Evolutionary conservation across 768 basidiomycete genomes (phyloP).

Genomic region (Mycena vulgaris): DNA sequence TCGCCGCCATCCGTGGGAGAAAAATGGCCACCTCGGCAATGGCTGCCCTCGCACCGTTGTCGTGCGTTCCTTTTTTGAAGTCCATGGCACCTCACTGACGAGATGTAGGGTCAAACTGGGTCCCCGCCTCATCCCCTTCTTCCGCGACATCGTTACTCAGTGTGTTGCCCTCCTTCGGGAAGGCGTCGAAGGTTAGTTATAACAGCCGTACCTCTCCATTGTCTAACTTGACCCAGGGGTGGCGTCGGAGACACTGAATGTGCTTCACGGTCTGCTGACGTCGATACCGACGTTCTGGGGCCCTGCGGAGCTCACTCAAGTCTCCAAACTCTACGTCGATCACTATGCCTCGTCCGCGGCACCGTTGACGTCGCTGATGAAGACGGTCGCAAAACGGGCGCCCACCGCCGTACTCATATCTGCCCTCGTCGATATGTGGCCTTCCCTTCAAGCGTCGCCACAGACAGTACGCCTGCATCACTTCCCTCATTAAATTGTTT

Average conservation of each 20-base stretch:
- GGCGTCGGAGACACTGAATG: conserved; percentile 55
- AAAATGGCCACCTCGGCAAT: conserved; percentile 61
- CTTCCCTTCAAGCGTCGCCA: conserved; percentile 49
- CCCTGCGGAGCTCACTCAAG: conserved; percentile 66
- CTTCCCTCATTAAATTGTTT: neutral
- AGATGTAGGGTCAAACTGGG: conserved; percentile 77
- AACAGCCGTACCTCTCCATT: neutral
- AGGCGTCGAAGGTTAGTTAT: conserved; percentile 52
- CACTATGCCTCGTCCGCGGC: conserved; percentile 52
- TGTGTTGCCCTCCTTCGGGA: conserved; percentile 66
- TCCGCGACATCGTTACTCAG: conserved; percentile 78
- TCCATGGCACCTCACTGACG: conserved; percentile 19
- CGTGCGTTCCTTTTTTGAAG: conserved; percentile 59
- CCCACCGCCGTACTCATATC: conserved; percentile 79
- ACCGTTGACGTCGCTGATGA: conserved; percentile 65
- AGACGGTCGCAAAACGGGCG: conserved; percentile 78
- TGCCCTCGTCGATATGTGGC: conserved; percentile 74
- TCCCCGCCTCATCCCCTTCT: conserved; percentile 90
- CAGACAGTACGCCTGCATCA: conserved; percentile 51
- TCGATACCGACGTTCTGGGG: conserved; percentile 91
- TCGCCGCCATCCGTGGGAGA: conserved; percentile 63
- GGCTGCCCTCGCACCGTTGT: conserved; percentile 70
- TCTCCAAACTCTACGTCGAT: conserved; percentile 72
- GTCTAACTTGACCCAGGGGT: conserved; percentile 44
- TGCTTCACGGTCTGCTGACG: conserved; percentile 78